These are phyloP conservation scores for Geranomyces michiganensis DNA, from an alignment of 192 early-diverging fungal species.

Conservation along the genomic window DNA sequence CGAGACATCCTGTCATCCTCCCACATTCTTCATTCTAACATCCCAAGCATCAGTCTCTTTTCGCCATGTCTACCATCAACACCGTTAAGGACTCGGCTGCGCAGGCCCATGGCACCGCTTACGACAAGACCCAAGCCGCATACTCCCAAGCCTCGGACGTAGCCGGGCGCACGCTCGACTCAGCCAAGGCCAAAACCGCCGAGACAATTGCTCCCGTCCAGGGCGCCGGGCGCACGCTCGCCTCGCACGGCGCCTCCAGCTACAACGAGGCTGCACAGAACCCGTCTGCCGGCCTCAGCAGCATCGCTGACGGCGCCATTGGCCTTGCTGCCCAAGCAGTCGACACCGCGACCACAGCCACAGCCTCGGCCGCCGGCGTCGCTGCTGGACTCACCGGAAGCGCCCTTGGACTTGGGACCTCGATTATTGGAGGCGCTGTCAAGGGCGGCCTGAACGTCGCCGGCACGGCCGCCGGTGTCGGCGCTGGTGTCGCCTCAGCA, in stretches of 20 bases:
- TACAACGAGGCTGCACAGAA: neutral
- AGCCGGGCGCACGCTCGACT: neutral
- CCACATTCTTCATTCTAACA: no score
- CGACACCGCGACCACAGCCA: constrained; percentile 4
- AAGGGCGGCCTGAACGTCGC: neutral
- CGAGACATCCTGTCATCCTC: no score
- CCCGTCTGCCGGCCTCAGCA: constrained; percentile 16
- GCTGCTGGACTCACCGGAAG: constrained; percentile 20
- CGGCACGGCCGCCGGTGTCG: constrained; percentile 18
- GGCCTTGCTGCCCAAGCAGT: constrained; percentile 18
- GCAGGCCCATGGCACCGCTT: neutral
- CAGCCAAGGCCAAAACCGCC: neutral
- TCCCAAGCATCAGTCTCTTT: no score
- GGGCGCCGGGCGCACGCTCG: constrained; percentile 11
- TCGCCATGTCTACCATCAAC: neutral
- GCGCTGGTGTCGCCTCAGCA: constrained; percentile 12
- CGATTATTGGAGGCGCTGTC: constrained; percentile 11
- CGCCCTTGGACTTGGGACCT: neutral
- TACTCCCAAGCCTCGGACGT: neutral
- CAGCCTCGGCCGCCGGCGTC: constrained; percentile 13
- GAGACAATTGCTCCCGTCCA: constrained; percentile 14
- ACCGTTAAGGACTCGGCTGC: neutral
- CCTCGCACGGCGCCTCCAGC: neutral
- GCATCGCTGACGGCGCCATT: constrained; percentile 18
- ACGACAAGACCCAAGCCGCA: neutral